Evolutionary conservation across 495 filamentous ascomycete genomes (phyloP).

Genomic region (Cryomyces minteri): DNA sequence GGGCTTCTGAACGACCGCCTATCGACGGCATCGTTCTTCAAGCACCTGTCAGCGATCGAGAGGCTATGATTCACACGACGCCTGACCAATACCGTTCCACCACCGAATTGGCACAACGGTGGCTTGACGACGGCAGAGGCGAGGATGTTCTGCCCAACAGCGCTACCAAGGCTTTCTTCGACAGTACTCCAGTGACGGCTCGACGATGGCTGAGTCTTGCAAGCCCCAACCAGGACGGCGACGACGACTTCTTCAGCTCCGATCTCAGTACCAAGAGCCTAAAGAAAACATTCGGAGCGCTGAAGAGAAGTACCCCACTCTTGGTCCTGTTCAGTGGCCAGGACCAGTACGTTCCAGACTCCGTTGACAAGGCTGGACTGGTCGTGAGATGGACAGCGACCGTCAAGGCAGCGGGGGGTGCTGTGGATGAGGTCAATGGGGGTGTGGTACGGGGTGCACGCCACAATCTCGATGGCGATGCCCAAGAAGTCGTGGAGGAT

Average conservation of each 20-base stretch:
- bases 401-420: conserved; percentile 22
- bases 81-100: conserved; percentile 27
- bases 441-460: conserved; percentile 39
- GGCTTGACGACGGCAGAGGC: conserved; percentile 30
- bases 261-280: conserved; percentile 46
- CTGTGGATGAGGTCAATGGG: conserved; percentile 32
- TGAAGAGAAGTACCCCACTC: conserved; percentile 34
- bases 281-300: conserved; percentile 41
- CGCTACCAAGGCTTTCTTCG: conserved; percentile 27
- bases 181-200: conserved; percentile 42
- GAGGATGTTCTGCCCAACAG: conserved; percentile 39
- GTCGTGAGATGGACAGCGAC: conserved; percentile 42
- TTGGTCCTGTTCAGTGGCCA: conserved; percentile 48
- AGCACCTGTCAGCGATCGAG: conserved; percentile 63
- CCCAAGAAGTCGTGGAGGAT: conserved; percentile 25
- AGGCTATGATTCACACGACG: conserved; percentile 31
- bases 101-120: conserved; percentile 31
- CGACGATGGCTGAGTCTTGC: conserved; percentile 49
- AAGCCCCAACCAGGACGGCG: conserved; percentile 36
- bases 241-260: conserved; percentile 81
- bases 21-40: conserved; percentile 75
- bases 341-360: conserved; percentile 51
- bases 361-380: conserved; percentile 43
- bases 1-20: conserved; percentile 7
- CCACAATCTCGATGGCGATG: conserved; percentile 37